Conservation (phyloP, 352 stramenopile genomes). For the Thraustotheca clavata region DNA sequence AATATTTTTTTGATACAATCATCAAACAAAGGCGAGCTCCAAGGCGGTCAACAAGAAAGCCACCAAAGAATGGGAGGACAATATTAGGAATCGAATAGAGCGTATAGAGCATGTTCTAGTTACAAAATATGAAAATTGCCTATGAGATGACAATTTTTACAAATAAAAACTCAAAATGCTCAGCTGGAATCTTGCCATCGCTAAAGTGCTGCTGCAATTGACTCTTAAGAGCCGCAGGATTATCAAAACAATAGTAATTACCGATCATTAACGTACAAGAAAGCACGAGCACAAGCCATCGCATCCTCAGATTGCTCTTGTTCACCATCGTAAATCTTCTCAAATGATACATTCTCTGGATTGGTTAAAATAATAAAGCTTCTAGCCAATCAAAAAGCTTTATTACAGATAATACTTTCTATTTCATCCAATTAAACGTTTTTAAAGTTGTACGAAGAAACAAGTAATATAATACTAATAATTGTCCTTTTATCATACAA, state of each 20-base stretch:
- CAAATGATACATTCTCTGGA: neutral
- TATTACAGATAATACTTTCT: neutral
- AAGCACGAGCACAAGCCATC: slow-evolving; percentile 82
- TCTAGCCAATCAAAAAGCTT: neutral
- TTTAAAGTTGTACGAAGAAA: neutral
- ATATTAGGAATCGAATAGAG: slow-evolving; percentile 91
- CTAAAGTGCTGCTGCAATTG: slow-evolving; percentile 81
- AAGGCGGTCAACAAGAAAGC: slow-evolving; percentile 84
- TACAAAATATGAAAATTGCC: slow-evolving; percentile 1
- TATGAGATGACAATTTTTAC: slow-evolving; percentile 23
- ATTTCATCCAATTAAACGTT: too few relatives aligned
- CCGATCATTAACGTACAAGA: slow-evolving; percentile 85
- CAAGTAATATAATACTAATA: neutral
- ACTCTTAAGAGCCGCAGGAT: slow-evolving; percentile 79
- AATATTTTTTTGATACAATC: slow-evolving; percentile 21
- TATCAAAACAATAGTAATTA: slow-evolving; percentile 90
- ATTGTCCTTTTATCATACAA: too few relatives aligned
- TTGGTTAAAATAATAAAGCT: slow-evolving; percentile 1
- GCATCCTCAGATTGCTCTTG: slow-evolving; percentile 63
- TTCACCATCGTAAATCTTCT: slow-evolving; percentile 28
- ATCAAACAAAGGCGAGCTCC: slow-evolving; percentile 79
- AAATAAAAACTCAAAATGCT: slow-evolving; percentile 77
- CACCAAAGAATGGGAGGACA: slow-evolving; percentile 89
- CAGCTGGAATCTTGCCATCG: slow-evolving; percentile 38
- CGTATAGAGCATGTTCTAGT: slow-evolving; percentile 90